phyloP scores from a whole-genome alignment of 176 grass and related monocot genomes.

The Eleusine coracana region DNA sequence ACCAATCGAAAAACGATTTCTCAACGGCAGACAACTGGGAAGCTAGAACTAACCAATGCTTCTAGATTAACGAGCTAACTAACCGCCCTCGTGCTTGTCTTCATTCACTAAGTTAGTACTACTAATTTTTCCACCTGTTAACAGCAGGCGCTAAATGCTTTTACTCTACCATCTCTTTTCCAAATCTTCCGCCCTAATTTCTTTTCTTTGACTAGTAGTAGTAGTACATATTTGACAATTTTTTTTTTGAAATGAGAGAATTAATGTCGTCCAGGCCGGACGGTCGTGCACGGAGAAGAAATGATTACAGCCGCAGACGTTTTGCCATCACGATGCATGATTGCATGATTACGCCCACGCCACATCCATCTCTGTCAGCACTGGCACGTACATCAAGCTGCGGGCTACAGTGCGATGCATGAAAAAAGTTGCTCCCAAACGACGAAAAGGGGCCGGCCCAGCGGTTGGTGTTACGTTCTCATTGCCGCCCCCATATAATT shows the following conservation, averaged over 20 bases:
- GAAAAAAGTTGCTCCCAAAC: slow-evolving; percentile 20
- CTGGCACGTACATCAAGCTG: slow-evolving; percentile 2
- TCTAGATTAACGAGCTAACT: neutral
- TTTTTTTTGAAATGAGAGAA: neutral
- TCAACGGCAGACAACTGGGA: slow-evolving; percentile 4
- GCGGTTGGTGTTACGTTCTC: slow-evolving; percentile 39
- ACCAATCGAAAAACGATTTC: neutral
- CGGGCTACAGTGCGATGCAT: slow-evolving; percentile 7
- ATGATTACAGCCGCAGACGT: slow-evolving; percentile 35
- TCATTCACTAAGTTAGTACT: no score
- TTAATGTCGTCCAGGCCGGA: neutral
- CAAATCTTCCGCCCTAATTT: neutral
- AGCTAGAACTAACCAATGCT: neutral
- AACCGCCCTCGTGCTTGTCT: neutral
- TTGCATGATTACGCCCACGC: slow-evolving; percentile 44
- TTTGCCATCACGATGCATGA: slow-evolving; percentile 34
- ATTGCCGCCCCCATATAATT: slow-evolving; percentile 33
- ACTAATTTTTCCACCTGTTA: neutral
- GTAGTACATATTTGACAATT: neutral
- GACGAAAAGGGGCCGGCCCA: neutral
- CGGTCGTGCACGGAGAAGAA: neutral
- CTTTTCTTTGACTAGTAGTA: neutral
- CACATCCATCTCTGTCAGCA: slow-evolving; percentile 40
- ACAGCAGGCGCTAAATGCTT: neutral
- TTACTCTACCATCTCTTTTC: neutral